phyloP scores from a whole-genome alignment of 2,329 filamentous ascomycete species.

The Fusarium torulosum region DNA sequence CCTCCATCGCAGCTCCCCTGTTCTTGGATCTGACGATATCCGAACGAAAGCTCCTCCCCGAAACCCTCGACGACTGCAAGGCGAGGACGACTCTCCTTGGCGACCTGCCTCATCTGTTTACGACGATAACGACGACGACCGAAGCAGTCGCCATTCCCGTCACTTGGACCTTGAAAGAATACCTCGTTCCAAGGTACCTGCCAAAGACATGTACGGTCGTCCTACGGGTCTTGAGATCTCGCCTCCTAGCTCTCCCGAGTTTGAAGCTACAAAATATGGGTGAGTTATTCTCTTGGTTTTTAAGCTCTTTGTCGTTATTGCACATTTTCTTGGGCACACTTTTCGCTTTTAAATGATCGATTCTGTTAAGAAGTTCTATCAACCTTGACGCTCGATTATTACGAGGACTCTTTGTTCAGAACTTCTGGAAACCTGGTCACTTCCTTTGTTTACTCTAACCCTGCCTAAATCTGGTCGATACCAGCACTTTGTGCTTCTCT shows the following conservation, averaged over 20 bases:
- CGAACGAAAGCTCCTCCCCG: slow-evolving; percentile 48
- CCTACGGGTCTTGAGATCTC: slow-evolving; percentile 64
- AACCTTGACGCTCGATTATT: not conserved
- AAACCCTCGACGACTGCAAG: slow-evolving; percentile 53
- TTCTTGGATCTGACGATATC: slow-evolving; percentile 39
- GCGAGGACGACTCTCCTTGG: slow-evolving; percentile 47
- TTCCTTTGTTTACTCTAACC: not conserved
- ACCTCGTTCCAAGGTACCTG: slow-evolving; percentile 56
- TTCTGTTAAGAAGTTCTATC: slow-evolving; percentile 8
- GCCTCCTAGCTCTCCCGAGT: slow-evolving; percentile 69
- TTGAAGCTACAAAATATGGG: slow-evolving; percentile 53
- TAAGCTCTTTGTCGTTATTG: not conserved
- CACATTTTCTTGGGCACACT: slow-evolving; percentile 33
- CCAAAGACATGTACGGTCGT: slow-evolving; percentile 47
- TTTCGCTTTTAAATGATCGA: slow-evolving; percentile 4
- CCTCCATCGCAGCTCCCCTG: slow-evolving; percentile 42
- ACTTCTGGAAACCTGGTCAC: not conserved
- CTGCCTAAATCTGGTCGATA: not conserved
- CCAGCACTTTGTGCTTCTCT: not conserved
- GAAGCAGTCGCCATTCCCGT: slow-evolving; percentile 34
- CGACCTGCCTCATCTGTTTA: slow-evolving; percentile 71
- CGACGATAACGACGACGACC: slow-evolving; percentile 42
- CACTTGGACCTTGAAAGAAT: slow-evolving; percentile 17
- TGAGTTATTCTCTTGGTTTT: slow-evolving; percentile 54
- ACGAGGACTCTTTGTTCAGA: not conserved